Percentiles rank a stretch among this genome's conserved stretches.
phyloP scores from a whole-genome alignment of 2,329 filamentous ascomycete species.

The Calycina marina region DNA sequence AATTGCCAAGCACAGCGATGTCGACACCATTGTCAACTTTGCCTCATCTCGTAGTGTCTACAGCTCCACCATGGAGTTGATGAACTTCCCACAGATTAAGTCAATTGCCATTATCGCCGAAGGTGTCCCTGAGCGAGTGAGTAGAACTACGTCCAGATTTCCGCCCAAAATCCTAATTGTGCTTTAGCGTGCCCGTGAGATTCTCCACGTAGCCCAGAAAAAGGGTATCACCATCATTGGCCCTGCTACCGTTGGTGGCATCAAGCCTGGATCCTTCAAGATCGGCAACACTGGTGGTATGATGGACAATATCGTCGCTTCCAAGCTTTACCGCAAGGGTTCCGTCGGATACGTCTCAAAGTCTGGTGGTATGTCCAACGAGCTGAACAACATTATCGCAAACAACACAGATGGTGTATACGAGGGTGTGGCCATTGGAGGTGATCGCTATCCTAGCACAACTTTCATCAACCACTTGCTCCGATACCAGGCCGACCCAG shows the following conservation, averaged over 20 bases:
- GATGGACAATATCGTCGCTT: conserved; percentile 99
- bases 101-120: conserved; percentile 99
- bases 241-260: conserved; percentile 94
- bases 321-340: conserved; percentile 98
- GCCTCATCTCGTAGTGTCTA: conserved; percentile 97
- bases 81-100: conserved; percentile 94
- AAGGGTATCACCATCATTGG: conserved; percentile 99
- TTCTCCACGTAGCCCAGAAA: conserved; percentile 89
- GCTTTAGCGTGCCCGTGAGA: conserved; percentile 80
- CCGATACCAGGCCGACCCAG: conserved; percentile 88
- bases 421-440: conserved; percentile 98
- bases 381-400: conserved; percentile 98
- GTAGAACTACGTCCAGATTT: conserved; percentile 23
- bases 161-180: conserved; percentile 17
- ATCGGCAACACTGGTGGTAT: conserved; percentile 99
- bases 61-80: conserved; percentile 95
- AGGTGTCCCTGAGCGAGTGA: conserved; percentile 93
- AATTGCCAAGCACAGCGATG: conserved; percentile 89
- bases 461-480: conserved; percentile 99
- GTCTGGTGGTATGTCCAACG: conserved; percentile 99
- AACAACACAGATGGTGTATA: conserved; percentile 96
- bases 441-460: conserved; percentile 96
- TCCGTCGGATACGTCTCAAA: conserved; percentile 99
- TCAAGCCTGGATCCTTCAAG: conserved; percentile 99
- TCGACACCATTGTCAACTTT: conserved; percentile 98